Evolutionary conservation across 1,139 yeast genomes (phyloP), one percentile per base, ranked within the genome.

Genomic region (Sugiyamaella pinicola): DNA sequence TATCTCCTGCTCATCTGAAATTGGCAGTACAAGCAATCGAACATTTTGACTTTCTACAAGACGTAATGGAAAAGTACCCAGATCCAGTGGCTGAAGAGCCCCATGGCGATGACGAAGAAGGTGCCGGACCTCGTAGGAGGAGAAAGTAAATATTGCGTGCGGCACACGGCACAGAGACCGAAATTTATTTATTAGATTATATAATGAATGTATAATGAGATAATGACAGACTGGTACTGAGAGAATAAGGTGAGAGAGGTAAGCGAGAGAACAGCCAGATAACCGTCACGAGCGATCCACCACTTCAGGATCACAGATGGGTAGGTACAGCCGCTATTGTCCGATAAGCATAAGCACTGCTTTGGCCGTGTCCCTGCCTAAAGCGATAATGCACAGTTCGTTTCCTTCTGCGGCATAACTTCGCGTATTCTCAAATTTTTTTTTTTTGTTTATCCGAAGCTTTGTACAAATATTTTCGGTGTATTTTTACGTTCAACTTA

Each of bases 31-130:
- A 84, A 68, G 79, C 79, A 52, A 89, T 89, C 54, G 99, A 93
- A 68, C 91, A 87, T 67, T 93, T 93, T 72, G 99, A 93, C 71
- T 93, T 93, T 65, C 73, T 89, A 64, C 86, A 85, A 50, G 96
- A 87, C 54, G 79, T 81, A 7, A 85, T 84, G 61, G 82, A 78
- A 51, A 84, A 84, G 71, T 83, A 83, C 56, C 75, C 75, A 13
- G 69, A 70, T 53, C 72, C 72, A 18, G 69, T 70, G 7, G 55
- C 46, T 13, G 53, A 49, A 13, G 55, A 47, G 24, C 39, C 18
- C n/a, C 31, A 42, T 24, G 46, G 43, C 10, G 50, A 35, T 12
- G 55, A 48, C 17, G 52, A 43, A 6, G 55, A 44, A 21, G 52
- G 49, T 9, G 35, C 28, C 15, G 46, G 47, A 12, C 12, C 37